Base-by-base conservation (phyloP, 2,329 filamentous ascomycete genomes). In the Penicillium fuscoglaucum region DNA sequence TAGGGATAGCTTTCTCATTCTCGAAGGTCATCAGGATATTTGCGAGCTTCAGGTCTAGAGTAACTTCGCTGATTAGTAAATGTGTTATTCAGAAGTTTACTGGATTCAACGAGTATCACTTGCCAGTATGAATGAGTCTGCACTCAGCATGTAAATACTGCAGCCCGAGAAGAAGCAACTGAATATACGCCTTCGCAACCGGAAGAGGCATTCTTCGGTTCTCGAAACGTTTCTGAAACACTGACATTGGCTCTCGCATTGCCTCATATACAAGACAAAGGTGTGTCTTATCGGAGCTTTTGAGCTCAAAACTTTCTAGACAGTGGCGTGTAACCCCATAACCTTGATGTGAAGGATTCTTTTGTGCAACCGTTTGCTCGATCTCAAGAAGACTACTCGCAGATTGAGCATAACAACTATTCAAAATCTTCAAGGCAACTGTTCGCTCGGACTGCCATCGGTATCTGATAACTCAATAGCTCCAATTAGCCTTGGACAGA, bases 131-230 rank as follows among this genome's bases (percentile, higher is more conserved):
- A 17, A 78, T 71, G 19, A 78, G 58, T 28, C 62, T 66, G 57
- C 75, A 78, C 35, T 75, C 68, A 1, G 70, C 65, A 60, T 80
- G 76, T 6, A 79, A 69, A 61, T 76, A 79, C 41, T 79, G 72
- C 2, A 80, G 70, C 3, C 72, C 73, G 44, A 68, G 55, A 13
- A 80, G 72, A 7, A 79, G 67, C 24, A 73, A 63, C 12, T 64
- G 68, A 6, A 78, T 57, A 39, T 74, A 68, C 6, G 63, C 53
- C 59, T 75, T 76, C 1, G 71, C 63, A 44, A 73, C 59, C 2
- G 61, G 61, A 3, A 70, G 50, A 39, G 70, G 71, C 24, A 76
- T 59, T 29, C 59, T 68, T 12, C 55, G 26, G 43, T 67, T 60
- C 4, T 59, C 53, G 29, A 72, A 74, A 15, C 68, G 68, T 28